phyloP scores from a whole-genome alignment of 129 eudicot species.

The Pseudognaphalium luteoalbum region DNA sequence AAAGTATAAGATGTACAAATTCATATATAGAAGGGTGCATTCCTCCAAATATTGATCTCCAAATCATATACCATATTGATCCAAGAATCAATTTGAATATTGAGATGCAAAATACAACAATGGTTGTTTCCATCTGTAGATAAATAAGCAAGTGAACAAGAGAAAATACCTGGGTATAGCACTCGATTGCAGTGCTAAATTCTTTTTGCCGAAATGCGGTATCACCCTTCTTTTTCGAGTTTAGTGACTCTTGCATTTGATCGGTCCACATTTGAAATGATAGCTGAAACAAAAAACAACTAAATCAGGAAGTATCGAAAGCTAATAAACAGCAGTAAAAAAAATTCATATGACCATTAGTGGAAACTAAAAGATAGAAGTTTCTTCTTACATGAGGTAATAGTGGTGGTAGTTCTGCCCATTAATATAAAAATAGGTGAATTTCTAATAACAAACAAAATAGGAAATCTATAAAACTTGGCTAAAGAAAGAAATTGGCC shows the following conservation, averaged over 20 bases:
- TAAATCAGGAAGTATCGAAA: neutral
- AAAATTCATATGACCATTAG: too few relatives aligned
- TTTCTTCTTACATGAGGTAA: too few relatives aligned
- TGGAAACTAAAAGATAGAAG: neutral
- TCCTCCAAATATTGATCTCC: neutral
- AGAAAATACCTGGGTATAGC: constrained; percentile 58
- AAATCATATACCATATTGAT: neutral
- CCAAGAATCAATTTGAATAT: neutral
- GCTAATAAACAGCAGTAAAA: neutral
- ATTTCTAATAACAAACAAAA: too few relatives aligned
- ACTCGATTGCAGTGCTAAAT: constrained; percentile 48
- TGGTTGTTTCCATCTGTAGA: neutral
- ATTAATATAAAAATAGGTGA: neutral
- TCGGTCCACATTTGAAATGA: constrained; percentile 81
- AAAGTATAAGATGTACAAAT: neutral
- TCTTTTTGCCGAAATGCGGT: constrained; percentile 57
- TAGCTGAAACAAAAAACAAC: constrained; percentile 40
- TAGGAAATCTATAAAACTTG: too few relatives aligned
- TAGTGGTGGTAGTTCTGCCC: too few relatives aligned
- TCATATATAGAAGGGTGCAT: neutral
- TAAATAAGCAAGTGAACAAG: neutral
- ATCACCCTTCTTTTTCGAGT: constrained; percentile 68
- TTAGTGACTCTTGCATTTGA: constrained; percentile 65
- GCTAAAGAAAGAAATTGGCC: too few relatives aligned
- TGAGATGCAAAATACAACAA: neutral